These are phyloP conservation scores for Aspergillus eucalypticola DNA, from an alignment of 2,329 filamentous ascomycete genomes.

Conservation along the genomic window DNA sequence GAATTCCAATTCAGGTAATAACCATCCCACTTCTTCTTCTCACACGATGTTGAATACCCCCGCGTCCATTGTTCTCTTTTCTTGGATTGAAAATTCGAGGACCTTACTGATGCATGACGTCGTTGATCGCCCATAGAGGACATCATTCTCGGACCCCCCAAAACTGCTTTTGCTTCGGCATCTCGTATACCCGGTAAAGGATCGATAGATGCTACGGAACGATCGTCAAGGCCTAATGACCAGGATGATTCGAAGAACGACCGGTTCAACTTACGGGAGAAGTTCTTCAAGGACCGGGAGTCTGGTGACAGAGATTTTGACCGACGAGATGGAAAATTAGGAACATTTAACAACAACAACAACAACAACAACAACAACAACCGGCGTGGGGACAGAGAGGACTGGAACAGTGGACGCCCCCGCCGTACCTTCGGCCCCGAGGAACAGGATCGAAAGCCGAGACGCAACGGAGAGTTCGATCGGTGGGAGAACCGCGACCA, in stretches of 20 bases:
- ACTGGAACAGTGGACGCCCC: conserved; percentile 43
- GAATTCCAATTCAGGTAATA: conserved; percentile 51
- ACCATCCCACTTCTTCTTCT: background rate
- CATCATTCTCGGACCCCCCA: conserved; percentile 80
- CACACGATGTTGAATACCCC: background rate
- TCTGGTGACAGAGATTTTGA: conserved; percentile 38
- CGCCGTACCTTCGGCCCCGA: conserved; percentile 45
- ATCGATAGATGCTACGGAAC: conserved; percentile 47
- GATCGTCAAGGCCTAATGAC: conserved; percentile 50
- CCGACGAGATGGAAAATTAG: conserved; percentile 38
- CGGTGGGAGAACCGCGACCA: conserved; percentile 56
- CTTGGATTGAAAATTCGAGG: background rate
- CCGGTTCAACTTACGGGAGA: conserved; percentile 62
- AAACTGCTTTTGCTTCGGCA: conserved; percentile 77
- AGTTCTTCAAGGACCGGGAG: conserved; percentile 43
- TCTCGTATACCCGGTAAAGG: conserved; percentile 56
- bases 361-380: conserved; percentile 31
- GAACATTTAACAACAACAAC: conserved; percentile 24
- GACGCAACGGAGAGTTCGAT: conserved; percentile 46
- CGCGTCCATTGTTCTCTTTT: background rate
- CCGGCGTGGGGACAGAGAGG: conserved; percentile 44
- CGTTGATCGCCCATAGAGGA: conserved; percentile 62
- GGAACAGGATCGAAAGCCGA: conserved; percentile 42
- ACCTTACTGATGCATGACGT: conserved; percentile 20
- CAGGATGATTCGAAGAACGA: conserved; percentile 61